Conservation (phyloP, 1,284 basidiomycete species). For the Puccinia hordei region DNA sequence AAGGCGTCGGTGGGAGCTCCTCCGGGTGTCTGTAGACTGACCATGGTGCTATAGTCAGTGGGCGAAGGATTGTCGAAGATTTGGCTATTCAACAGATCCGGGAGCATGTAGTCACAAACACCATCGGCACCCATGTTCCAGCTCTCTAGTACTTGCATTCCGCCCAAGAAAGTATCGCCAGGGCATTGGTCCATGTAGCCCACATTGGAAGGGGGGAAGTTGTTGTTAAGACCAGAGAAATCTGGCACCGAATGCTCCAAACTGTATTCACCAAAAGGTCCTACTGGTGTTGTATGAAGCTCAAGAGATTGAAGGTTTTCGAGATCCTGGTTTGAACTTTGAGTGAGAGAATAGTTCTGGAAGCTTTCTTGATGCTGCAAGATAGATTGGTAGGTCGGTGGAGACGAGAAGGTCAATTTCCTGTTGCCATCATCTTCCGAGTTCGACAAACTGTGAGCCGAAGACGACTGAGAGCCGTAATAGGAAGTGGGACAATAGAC, state of each 20-base stretch:
- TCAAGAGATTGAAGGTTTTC: background rate
- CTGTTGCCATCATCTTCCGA: constrained; percentile 28
- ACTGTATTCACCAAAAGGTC: background rate
- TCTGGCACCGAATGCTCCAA: background rate
- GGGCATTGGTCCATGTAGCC: background rate
- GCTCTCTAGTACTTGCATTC: background rate
- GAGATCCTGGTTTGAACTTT: background rate
- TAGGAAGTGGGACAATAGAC: background rate
- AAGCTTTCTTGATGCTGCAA: background rate
- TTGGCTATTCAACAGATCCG: constrained; percentile 22
- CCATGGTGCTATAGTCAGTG: background rate
- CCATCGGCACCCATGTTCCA: background rate
- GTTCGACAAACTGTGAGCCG: constrained; percentile 11
- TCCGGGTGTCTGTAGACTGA: constrained; percentile 25
- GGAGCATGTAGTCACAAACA: constrained; percentile 1
- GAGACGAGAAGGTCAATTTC: constrained; percentile 11
- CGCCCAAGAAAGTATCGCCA: background rate
- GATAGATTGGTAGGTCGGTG: background rate
- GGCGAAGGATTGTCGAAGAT: constrained; percentile 17
- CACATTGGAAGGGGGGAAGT: background rate
- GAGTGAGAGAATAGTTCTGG: constrained; percentile 2
- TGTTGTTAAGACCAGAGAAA: background rate
- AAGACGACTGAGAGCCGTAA: constrained; percentile 23
- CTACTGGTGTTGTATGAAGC: background rate
- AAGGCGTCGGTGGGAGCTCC: background rate